phyloP scores from a whole-genome alignment of 768 basidiomycete genomes.

The Suillus luteus region DNA sequence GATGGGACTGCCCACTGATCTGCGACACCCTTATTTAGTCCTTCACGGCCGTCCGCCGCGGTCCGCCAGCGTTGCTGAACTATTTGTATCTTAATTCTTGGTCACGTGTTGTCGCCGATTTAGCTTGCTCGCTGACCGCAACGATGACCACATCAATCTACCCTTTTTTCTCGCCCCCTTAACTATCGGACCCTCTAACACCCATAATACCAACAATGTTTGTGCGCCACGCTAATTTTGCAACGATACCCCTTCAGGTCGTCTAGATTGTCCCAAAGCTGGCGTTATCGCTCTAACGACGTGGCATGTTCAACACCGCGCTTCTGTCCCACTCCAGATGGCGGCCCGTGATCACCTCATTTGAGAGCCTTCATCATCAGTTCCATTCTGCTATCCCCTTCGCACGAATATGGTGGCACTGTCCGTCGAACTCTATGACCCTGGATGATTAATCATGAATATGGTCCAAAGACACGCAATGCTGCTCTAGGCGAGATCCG shows the following conservation, averaged over 20 bases:
- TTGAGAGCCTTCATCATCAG: neutral
- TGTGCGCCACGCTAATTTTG: slow-evolving; percentile 1
- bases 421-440: neutral
- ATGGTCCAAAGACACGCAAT: neutral
- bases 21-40: slow-evolving; percentile 8
- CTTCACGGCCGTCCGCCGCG: slow-evolving; percentile 21
- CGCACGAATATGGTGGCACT: neutral
- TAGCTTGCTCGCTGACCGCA: slow-evolving; percentile 20
- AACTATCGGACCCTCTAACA: slow-evolving; percentile 1
- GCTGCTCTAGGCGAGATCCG: neutral
- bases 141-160: slow-evolving; percentile 25
- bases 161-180: slow-evolving; percentile 6
- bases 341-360: neutral
- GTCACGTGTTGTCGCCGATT: slow-evolving; percentile 9
- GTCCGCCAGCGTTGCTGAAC: slow-evolving; percentile 11
- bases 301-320: neutral
- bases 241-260: neutral
- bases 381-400: neutral
- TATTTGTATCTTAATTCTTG: slow-evolving; percentile 21
- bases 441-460: neutral
- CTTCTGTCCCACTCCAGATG: neutral
- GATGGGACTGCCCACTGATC: slow-evolving; percentile 14
- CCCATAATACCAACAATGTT: neutral
- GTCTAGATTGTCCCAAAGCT: neutral
- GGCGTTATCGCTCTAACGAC: neutral